phyloP scores from a whole-genome alignment of 768 basidiomycete species.

The Phylloporus rhodoxanthus region DNA sequence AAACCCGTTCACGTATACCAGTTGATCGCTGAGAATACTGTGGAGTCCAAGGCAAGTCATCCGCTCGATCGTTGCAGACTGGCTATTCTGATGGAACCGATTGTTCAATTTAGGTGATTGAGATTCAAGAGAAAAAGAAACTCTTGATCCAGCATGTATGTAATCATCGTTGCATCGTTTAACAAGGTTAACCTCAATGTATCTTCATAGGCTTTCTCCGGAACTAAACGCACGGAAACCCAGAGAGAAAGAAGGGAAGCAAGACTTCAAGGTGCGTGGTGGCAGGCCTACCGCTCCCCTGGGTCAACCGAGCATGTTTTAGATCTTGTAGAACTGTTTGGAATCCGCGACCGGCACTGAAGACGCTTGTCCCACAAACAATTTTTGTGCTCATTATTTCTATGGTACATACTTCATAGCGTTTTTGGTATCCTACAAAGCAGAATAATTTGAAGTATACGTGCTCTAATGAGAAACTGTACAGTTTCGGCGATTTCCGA shows the following conservation, averaged over 20 bases:
- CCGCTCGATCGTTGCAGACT: neutral
- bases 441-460: slow-evolving; percentile 5
- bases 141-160: slow-evolving; percentile 65
- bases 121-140: slow-evolving; percentile 86
- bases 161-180: neutral
- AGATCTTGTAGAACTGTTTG: slow-evolving; percentile 62
- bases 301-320: neutral
- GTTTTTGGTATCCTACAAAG: neutral
- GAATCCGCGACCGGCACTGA: slow-evolving; percentile 30
- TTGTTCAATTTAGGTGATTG: slow-evolving; percentile 49
- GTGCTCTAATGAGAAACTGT: slow-evolving; percentile 15
- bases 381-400: neutral
- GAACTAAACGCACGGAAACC: slow-evolving; percentile 70
- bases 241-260: slow-evolving; percentile 75
- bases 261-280: slow-evolving; percentile 61
- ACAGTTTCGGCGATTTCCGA: slow-evolving; percentile 27
- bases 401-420: slow-evolving; percentile 16
- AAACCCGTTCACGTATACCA: slow-evolving; percentile 85
- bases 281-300: neutral
- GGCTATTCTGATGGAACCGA: neutral
- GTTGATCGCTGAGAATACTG: slow-evolving; percentile 82
- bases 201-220: slow-evolving; percentile 68
- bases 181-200: neutral
- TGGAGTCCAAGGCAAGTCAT: slow-evolving; percentile 71
- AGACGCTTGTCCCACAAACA: neutral